phyloP scores from a whole-genome alignment of 1,139 yeast genomes.

The Diutina scorzettiae region DNA sequence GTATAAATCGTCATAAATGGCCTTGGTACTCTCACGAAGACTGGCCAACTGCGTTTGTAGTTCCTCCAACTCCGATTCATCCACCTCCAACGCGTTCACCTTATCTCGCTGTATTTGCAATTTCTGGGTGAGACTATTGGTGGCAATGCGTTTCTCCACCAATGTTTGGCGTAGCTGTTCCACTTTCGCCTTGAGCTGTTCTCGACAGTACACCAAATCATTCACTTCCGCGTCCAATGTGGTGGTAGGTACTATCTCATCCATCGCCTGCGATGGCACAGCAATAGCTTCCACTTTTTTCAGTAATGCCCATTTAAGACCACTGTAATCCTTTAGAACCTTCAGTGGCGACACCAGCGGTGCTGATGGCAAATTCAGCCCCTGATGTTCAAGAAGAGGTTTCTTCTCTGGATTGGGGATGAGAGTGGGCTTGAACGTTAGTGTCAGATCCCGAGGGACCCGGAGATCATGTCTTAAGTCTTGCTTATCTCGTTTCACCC shows the following conservation, averaged over 20 bases:
- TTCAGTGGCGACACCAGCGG: conserved; percentile 4
- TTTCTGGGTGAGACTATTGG: too few species aligned
- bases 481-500: too few species aligned
- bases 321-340: neutral
- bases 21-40: neutral
- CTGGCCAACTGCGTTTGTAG: neutral
- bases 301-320: neutral
- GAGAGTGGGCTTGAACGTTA: neutral
- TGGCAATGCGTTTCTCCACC: neutral
- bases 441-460: too few species aligned
- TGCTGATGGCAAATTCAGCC: conserved; percentile 2
- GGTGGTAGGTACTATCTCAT: neutral
- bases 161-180: neutral
- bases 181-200: neutral
- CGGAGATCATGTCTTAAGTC: too few species aligned
- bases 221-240: neutral
- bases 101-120: neutral
- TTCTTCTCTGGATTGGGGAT: neutral
- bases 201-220: neutral
- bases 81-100: neutral
- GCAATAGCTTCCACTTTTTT: neutral
- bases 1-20: neutral
- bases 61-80: neutral
- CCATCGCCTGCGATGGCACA: neutral
- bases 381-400: neutral